These are phyloP conservation scores for Xylaria sp. DNA, from an alignment of 2,329 filamentous ascomycete species.

Conservation along the genomic window DNA sequence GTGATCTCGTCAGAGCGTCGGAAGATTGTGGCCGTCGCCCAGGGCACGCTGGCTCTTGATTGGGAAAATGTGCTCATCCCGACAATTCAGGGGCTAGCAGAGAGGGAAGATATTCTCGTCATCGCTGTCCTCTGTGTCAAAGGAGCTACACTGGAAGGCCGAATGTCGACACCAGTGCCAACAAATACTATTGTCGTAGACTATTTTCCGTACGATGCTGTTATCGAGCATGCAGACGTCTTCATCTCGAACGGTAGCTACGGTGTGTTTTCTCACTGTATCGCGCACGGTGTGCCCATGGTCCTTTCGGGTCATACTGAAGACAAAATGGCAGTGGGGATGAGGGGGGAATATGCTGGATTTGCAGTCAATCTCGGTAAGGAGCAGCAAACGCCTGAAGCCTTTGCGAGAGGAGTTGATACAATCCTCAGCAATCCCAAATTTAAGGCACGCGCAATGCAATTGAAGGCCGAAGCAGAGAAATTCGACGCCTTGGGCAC, in stretches of 20 bases:
- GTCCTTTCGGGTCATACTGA: slow-evolving; percentile 57
- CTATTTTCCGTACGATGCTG: slow-evolving; percentile 51
- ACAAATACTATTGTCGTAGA: slow-evolving; percentile 49
- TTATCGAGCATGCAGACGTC: slow-evolving; percentile 51
- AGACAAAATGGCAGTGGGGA: slow-evolving; percentile 56
- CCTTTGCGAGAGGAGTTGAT: slow-evolving; percentile 28
- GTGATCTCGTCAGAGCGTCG: slow-evolving; percentile 43
- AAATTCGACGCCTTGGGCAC: slow-evolving; percentile 30
- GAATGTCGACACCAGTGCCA: slow-evolving; percentile 32
- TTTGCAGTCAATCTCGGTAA: slow-evolving; percentile 58
- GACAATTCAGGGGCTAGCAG: slow-evolving; percentile 56
- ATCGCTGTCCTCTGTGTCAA: slow-evolving; percentile 50
- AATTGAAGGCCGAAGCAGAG: slow-evolving; percentile 27
- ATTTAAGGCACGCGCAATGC: slow-evolving; percentile 30
- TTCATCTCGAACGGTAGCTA: slow-evolving; percentile 63
- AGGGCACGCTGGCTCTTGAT: slow-evolving; percentile 58
- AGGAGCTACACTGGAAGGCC: slow-evolving; percentile 46
- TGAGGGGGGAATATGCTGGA: slow-evolving; percentile 57
- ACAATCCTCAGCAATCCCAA: slow-evolving; percentile 20
- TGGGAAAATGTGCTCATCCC: slow-evolving; percentile 58
- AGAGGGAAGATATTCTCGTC: slow-evolving; percentile 54
- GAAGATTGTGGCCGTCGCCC: slow-evolving; percentile 58
- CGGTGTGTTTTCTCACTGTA: slow-evolving; percentile 58
- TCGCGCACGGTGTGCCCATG: slow-evolving; percentile 59
- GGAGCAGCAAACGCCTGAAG: slow-evolving; percentile 38